Base-by-base conservation (phyloP, 495 filamentous ascomycete species). In the Paragyromitra xinjiangensis region DNA sequence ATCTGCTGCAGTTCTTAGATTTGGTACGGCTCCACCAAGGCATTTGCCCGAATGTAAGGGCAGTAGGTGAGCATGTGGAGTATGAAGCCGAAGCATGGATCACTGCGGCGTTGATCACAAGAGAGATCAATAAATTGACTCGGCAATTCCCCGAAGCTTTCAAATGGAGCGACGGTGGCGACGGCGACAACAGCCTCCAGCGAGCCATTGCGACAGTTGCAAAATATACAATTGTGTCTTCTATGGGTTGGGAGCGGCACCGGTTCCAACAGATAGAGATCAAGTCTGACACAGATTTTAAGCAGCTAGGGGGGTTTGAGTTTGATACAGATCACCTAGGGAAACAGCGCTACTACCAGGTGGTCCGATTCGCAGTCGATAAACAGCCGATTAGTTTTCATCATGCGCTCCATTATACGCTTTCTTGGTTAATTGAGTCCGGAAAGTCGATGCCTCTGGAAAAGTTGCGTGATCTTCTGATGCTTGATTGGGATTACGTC, bases 81-180 rank as follows among this genome's bases (percentile, higher is more conserved):
- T 99, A 98, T 80, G 95, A 99, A 83, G 95, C 94, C 6, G 95
- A 99, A 81, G 92, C 93, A 39, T 99, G 95, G 95, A 98, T 99
- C 61, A 95, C 91, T 78, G 95, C 96, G 0, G 95, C 93, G 7
- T 88, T 99, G 51, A 92, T 98, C 63, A 98, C 95, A 64, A 88
- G 94, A 62, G 95, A 99, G 83, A 93, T 99, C 83, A 98, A 97
- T 81, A 90, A 90, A 66, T 88, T 98, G 11, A 96, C 94, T 80
- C 88, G 94, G 67, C 92, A 94, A 79, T 92, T 97, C 81, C 89
- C 94, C 0, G 93, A 95, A 77, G 89, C 96, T 1, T 99, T 96
- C 87, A 88, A 87, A 29, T 88, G 90, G 81, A 84, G 86, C 45
- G 86, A 87, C 39, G 88, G 89, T 44, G 75, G 82, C 9, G 87